Base-by-base conservation (phyloP, 306 rosid species). In the Inga leiocalycina region DNA sequence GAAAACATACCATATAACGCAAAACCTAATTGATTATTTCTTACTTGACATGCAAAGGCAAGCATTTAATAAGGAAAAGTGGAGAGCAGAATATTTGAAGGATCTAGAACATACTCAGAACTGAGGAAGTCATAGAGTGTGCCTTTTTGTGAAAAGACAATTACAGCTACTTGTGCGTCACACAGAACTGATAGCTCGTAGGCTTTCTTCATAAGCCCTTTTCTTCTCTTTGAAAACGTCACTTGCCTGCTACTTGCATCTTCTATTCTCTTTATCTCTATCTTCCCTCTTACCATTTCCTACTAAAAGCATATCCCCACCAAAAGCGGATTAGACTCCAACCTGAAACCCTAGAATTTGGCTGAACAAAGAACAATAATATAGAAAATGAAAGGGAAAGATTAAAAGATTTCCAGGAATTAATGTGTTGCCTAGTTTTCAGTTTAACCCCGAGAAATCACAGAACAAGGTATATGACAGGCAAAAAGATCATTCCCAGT, bases 111-210 rank as follows among this genome's bases (percentile, higher is more conserved):
- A 2, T 91, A 93, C 97, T 90, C 90, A 27, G 92, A 73, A 85
- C 87, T 91, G 54, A 90, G 88, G 86, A 87, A 93, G 74, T 93
- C 91, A 71, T 77, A 74, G 71, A 89, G 90, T 75, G 78, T 86
- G 87, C 91, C 97, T 37, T 80, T 87, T 79, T 93, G 94, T 4
- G 97, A 91, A 77, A 93, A 93, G 80, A 93, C 41, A n/a, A 93
- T 83, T 5, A 81, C 90, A 13, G 91, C 92, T 67, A 92, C 83
- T 81, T 89, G 83, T 3, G 91, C 93, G 13, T 92, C 94, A 81
- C 94, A 91, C 0, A 93, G 94, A 34, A 93, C 90, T 0, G 93
- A 91, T 57, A 93, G 90, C 84, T 93, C 97, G 3, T 64, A 30
- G 39, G 69, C 69, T 30, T 64, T 64, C 39, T 64, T 64, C 39